Evolutionary conservation across 2,329 filamentous ascomycete genomes (phyloP), one percentile per base, ranked within the genome.

Genomic region (Corniculantispora saksenae): DNA sequence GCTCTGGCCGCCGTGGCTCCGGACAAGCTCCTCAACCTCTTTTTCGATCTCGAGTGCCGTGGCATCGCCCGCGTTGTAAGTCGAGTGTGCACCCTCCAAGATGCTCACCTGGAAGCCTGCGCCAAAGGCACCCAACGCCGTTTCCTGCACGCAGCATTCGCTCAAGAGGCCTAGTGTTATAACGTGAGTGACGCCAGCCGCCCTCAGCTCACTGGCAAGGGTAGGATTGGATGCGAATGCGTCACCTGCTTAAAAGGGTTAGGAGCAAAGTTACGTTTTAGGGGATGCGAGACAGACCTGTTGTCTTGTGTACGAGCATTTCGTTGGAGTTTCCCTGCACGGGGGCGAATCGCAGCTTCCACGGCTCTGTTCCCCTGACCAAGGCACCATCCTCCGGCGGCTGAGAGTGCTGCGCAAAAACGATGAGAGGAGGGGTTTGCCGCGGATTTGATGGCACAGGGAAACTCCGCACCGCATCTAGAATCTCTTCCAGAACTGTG

Each of bases 331-430:
- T 66, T 10, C 59, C 71, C 2, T 64, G 29, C 2, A 66, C 66
- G 1, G 73, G 73, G n/a, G 70, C 59, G 60, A 75, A 76, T 5
- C 72, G 72, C 29, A 75, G 66, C 58, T 70, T 63, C 74, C 74
- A 76, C 5, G 71, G 66, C 27, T 70, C 69, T 19, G 68, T 69
- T 13, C 69, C 72, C 27, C 61, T 63, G 12, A 72, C 65, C 1
- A 76, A 69, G 10, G 60, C 3, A 1, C 68, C 55, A 0, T 71
- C 73, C 9, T 70, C 69, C 7, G 73, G 69, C 13, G 29, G 50
- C 51, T 76, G 72, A 2, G 74, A 70, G 64, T 76, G 73, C 67
- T 76, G 74, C 15, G 75, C 73, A 51, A 76, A 72, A 6, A 75
- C 68, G 48, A 73, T 69, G 10, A 71, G 57, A 2, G 64, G 59